Percentiles rank a stretch among this genome's conserved stretches.
Evolutionary conservation across 768 basidiomycete species (phyloP).

Genomic region (Amanita jacksonii): DNA sequence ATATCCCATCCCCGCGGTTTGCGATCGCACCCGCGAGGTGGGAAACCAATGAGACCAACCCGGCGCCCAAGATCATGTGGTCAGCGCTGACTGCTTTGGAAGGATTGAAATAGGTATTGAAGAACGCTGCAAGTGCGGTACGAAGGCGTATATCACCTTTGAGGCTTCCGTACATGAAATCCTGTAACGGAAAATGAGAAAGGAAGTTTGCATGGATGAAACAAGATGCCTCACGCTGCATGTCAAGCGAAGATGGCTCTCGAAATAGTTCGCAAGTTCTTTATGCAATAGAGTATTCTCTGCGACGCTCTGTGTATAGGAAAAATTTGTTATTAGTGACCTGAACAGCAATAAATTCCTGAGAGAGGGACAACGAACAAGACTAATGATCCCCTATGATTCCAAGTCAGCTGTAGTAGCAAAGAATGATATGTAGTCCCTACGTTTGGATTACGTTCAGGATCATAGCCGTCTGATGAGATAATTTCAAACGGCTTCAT

Average conservation of each 20-base stretch:
- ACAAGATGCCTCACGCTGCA: conserved; percentile 8
- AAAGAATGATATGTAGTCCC: neutral
- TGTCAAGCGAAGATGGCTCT: conserved; percentile 8
- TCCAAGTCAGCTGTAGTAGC: neutral
- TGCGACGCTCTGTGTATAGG: conserved; percentile 12
- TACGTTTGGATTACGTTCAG: neutral
- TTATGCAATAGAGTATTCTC: conserved; percentile 14
- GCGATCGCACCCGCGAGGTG: conserved; percentile 11
- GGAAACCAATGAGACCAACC: conserved; percentile 10
- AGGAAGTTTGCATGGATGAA: neutral
- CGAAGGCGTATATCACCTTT: conserved; percentile 11
- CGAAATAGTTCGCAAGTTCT: conserved; percentile 12
- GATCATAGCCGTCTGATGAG: neutral
- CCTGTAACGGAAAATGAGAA: conserved; percentile 2
- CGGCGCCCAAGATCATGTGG: conserved; percentile 11
- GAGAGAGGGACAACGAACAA: neutral
- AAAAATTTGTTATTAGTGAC: no score
- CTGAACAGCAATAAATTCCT: no score
- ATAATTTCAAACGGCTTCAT: neutral
- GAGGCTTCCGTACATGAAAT: conserved; percentile 14
- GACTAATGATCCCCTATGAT: neutral
- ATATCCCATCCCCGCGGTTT: conserved; percentile 13
- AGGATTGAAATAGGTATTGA: conserved; percentile 13
- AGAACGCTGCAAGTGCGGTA: no score
- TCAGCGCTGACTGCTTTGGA: conserved; percentile 3